Evolutionary conservation across 768 basidiomycete species (phyloP).

Genomic region (Solioccasus polychromus): DNA sequence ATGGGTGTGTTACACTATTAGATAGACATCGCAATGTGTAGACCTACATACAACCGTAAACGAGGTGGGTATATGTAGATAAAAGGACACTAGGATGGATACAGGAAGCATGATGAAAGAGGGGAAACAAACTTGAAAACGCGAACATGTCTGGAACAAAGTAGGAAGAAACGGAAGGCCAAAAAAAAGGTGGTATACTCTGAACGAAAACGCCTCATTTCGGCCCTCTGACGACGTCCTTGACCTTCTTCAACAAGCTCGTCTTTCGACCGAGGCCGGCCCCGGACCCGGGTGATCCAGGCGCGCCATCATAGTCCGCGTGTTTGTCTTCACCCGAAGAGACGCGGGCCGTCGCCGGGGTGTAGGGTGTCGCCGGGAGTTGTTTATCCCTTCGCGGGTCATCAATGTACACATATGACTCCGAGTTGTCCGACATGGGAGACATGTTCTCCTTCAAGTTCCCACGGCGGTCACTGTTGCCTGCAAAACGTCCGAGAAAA

Average conservation of each 20-base stretch:
- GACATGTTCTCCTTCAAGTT: conserved; percentile 35
- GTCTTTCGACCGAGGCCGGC: conserved; percentile 64
- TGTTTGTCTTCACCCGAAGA: conserved; percentile 29
- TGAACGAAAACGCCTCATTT: conserved; percentile 28
- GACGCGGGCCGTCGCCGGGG: conserved; percentile 22
- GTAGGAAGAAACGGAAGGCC: conserved; percentile 4
- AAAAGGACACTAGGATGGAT: conserved; percentile 30
- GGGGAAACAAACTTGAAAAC: background rate
- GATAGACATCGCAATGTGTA: conserved; percentile 26
- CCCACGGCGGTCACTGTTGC: conserved; percentile 33
- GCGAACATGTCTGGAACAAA: conserved; percentile 6
- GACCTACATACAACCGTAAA: conserved; percentile 35
- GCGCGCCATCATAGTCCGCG: conserved; percentile 51
- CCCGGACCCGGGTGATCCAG: conserved; percentile 36
- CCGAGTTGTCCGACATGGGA: conserved; percentile 34
- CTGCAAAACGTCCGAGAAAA: conserved; percentile 70
- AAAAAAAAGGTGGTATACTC: conserved; percentile 9
- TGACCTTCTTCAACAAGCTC: conserved; percentile 78
- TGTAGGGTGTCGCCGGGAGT: conserved; percentile 42
- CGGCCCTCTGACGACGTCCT: conserved; percentile 63
- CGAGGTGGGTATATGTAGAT: conserved; percentile 32
- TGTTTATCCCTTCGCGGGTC: conserved; percentile 51
- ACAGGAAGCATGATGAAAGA: conserved; percentile 28
- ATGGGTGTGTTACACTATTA: conserved; percentile 29
- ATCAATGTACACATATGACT: conserved; percentile 69